Evolutionary conservation across 192 early-diverging fungal species (phyloP), one percentile per base, ranked within the genome.

Genomic region (Diversispora epigaea): DNA sequence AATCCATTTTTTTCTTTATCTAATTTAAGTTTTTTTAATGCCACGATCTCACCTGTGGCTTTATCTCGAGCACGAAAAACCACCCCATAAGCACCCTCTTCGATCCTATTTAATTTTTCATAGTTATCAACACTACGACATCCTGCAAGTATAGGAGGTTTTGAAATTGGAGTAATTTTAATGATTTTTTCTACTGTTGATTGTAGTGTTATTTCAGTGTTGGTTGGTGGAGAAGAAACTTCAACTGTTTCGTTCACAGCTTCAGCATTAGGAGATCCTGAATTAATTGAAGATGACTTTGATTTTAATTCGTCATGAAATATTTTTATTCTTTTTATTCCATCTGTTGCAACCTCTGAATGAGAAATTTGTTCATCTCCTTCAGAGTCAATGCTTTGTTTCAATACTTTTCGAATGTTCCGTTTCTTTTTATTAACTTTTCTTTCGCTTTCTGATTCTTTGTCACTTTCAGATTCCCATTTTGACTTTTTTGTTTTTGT

Each of bases 51-150:
- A 17, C 93, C 91, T 4, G 95, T 96, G 4, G 81, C 57, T 50
- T 88, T 77, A 79, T 98, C 92, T 15, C 91, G 85, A 0, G 96
- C 97, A 0, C 97, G 87, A 83, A 95, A 99, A 6, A 99, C 97
- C 14, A 99, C 87, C 5, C 97, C 97, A 80, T 98, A 99, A 0
- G 95, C 88, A 21, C 97, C 97, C 75, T 99, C 97, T 68, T 94
- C 95, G 68, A 99, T 98, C 55, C 94, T 89, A 84, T 99, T 98
- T 44, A 99, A 87, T 68, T 93, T 93, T 77, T 97, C 93, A 84
- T 95, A 99, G 66, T 87, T 84, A 68, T 95, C 92, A 0, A 95
- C 94, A 66, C 78, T 84, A 6, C 93, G 88, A 71, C 93, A 94
- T 41, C 79, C 77, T 32, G 77, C 50, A 9, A 93, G 78, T 49